A percentile compares a stretch with the other conserved stretches of the same genome.
Conservation (phyloP, 148 eudicot genomes). For the Hydrangea macrophylla region DNA sequence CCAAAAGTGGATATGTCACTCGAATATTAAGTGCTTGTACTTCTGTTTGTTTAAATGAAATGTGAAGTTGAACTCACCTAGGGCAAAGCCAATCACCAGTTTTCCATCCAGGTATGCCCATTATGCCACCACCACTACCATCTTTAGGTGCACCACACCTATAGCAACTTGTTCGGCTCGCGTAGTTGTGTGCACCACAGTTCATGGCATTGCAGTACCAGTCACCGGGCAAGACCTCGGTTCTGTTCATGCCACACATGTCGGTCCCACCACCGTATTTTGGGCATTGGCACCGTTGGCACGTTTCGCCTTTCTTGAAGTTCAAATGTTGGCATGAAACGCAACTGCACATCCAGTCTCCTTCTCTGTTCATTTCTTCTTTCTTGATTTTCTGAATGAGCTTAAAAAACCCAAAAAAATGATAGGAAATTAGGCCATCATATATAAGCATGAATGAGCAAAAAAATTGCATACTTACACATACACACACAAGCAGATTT, state of each 20-base stretch:
- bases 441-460: too few relatives aligned
- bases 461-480: too few relatives aligned
- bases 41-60: too few relatives aligned
- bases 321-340: constrained; percentile 75
- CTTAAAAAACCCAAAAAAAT: background rate
- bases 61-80: constrained; percentile 31
- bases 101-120: constrained; percentile 79
- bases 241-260: constrained; percentile 33
- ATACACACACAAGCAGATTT: too few relatives aligned
- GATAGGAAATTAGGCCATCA: too few relatives aligned
- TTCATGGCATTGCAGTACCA: constrained; percentile 74
- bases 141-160: constrained; percentile 47
- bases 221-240: constrained; percentile 72
- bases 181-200: constrained; percentile 87
- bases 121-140: constrained; percentile 31
- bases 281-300: constrained; percentile 62
- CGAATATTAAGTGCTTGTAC: too few relatives aligned
- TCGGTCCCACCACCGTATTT: constrained; percentile 40
- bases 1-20: too few relatives aligned
- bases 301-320: constrained; percentile 70
- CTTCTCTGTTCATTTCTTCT: constrained; percentile 53
- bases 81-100: constrained; percentile 83
- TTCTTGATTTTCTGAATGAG: constrained; percentile 7
- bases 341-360: constrained; percentile 93
- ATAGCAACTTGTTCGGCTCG: constrained; percentile 70